A percentile compares a stretch with the other conserved stretches of the same genome.
These are phyloP conservation scores for Aspergillus ustus DNA, from an alignment of 2,329 filamentous ascomycete species.

Conservation along the genomic window DNA sequence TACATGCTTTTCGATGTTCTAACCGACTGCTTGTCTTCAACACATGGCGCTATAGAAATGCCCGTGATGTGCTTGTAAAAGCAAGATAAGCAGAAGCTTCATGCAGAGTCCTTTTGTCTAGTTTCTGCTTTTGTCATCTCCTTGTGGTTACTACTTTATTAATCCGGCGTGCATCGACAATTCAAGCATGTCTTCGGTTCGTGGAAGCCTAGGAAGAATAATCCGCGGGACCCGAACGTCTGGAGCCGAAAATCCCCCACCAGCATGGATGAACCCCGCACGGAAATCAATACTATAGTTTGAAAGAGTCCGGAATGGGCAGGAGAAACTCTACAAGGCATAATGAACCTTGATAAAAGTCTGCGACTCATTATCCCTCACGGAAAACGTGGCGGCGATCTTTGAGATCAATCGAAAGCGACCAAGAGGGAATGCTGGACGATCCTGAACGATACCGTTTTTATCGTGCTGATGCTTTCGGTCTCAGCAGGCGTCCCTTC, in stretches of 20 bases:
- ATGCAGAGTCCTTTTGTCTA: background rate
- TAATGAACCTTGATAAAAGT: background rate
- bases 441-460: background rate
- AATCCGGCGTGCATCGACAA: background rate
- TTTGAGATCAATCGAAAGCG: background rate
- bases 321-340: background rate
- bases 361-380: background rate
- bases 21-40: background rate
- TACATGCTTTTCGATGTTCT: background rate
- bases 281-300: background rate
- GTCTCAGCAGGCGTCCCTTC: background rate
- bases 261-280: background rate
- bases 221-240: background rate
- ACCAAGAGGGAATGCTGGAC: background rate
- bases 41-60: background rate
- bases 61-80: background rate
- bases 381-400: background rate
- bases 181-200: background rate
- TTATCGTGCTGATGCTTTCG: background rate
- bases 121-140: background rate
- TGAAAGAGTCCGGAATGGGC: background rate
- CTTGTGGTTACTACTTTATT: background rate
- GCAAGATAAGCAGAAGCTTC: background rate
- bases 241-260: background rate
- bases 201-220: background rate